A percentile compares a stretch with the other conserved stretches of the same genome.
Conservation (phyloP, 1,139 yeast species). For the Kurtzmaniella quercitrusa region DNA sequence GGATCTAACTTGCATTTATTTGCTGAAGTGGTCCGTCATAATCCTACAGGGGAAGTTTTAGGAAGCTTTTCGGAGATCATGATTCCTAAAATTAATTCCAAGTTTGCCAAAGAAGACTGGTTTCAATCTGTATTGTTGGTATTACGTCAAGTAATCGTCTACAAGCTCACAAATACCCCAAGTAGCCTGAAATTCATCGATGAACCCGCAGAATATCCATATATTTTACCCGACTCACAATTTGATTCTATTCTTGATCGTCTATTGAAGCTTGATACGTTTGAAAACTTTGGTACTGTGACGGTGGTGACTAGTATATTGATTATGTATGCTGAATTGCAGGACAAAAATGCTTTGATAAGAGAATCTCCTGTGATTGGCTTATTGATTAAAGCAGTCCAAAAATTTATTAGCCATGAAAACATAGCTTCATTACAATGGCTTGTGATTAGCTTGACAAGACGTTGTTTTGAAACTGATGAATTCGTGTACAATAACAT, state of each 20-base stretch:
- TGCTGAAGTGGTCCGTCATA: slow-evolving; percentile 40
- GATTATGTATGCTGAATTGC: slow-evolving; percentile 48
- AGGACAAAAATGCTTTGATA: slow-evolving; percentile 33
- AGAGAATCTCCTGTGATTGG: slow-evolving; percentile 25
- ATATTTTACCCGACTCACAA: not conserved
- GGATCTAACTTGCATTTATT: slow-evolving; percentile 26
- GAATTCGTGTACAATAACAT: slow-evolving; percentile 48
- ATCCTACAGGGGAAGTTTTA: not conserved
- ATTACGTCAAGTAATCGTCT: slow-evolving; percentile 46
- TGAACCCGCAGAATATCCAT: slow-evolving; percentile 12
- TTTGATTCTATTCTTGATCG: slow-evolving; percentile 35
- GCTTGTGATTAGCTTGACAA: slow-evolving; percentile 39
- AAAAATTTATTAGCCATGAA: not conserved
- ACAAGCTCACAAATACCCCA: slow-evolving; percentile 14
- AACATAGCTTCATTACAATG: not conserved
- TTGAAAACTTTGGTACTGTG: slow-evolving; percentile 44
- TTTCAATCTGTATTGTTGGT: slow-evolving; percentile 47
- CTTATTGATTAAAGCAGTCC: not conserved
- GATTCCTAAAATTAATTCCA: slow-evolving; percentile 1
- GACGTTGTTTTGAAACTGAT: slow-evolving; percentile 68
- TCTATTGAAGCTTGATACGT: slow-evolving; percentile 33
- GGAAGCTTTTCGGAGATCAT: not conserved
- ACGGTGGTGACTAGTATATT: slow-evolving; percentile 49
- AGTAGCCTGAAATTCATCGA: slow-evolving; percentile 29
- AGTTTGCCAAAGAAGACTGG: slow-evolving; percentile 40